Evolutionary conservation across 2,329 filamentous ascomycete genomes (phyloP).

Genomic region (Onygena corvina): DNA sequence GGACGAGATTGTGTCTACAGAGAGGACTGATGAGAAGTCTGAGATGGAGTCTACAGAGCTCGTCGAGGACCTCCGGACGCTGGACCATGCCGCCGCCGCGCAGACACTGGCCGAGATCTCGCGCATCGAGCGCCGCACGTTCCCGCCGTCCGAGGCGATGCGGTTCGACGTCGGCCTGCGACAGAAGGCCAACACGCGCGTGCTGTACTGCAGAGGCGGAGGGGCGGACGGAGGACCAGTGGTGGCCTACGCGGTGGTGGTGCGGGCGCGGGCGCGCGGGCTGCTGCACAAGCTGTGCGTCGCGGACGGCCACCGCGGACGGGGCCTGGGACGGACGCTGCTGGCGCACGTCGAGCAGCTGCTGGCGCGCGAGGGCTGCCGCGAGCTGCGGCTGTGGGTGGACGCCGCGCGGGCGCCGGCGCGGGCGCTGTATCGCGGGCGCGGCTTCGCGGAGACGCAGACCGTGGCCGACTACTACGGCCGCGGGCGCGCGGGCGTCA

Average conservation of each 20-base stretch:
- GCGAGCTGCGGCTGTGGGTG: constrained; percentile 41
- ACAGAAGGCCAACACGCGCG: constrained; percentile 38
- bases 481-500: constrained; percentile 37
- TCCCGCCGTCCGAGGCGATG: constrained; percentile 41
- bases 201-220: constrained; percentile 26
- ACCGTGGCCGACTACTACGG: constrained; percentile 41
- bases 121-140: constrained; percentile 39
- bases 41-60: constrained; percentile 11
- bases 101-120: constrained; percentile 27
- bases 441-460: constrained; percentile 38
- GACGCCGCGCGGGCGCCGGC: constrained; percentile 38
- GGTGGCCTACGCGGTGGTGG: constrained; percentile 39
- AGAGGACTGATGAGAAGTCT: constrained; percentile 8
- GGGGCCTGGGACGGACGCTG: constrained; percentile 37
- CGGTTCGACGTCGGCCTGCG: constrained; percentile 35
- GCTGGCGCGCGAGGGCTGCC: constrained; percentile 37
- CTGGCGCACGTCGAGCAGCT: constrained; percentile 33
- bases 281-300: constrained; percentile 45
- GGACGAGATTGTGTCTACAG: no score
- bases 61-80: constrained; percentile 30
- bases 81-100: constrained; percentile 27
- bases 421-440: constrained; percentile 34
- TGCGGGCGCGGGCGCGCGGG: constrained; percentile 34
- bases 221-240: constrained; percentile 16
- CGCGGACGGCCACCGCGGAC: constrained; percentile 34